Base-by-base conservation (phyloP, 2,329 filamentous ascomycete species). In the Clarireedia monteithiana region DNA sequence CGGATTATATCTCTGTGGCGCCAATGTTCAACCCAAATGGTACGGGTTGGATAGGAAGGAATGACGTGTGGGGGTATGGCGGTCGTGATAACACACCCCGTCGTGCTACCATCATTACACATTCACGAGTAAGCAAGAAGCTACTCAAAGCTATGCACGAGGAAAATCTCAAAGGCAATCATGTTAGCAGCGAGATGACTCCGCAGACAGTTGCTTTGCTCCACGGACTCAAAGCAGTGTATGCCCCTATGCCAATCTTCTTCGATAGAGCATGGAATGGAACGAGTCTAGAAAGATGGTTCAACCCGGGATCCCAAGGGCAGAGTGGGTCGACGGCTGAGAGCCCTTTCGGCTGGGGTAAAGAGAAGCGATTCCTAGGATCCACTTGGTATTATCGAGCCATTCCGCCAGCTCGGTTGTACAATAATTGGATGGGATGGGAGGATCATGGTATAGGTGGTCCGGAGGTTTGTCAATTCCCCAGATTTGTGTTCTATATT, bases 101-200 rank as follows among this genome's bases (percentile, higher is more conserved):
- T 53, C 82, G 88, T 57, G 83, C 84, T 10, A 87, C 87, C n/a
- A 88, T 91, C 64, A 84, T 90, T 59, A 91, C 88, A 0, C 86
- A 89, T 60, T 84, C 85, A 1, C 82, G 88, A 52, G 74, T 89
- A 6, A 91, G 87, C 15, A 86, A 84, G 67, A 79, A 79, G 27
- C 75, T 92, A 2, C 75, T 92, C 36, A 80, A 89, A 62, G 78
- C 84, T 59, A 91, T 91, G 87, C 87, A 92, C 66, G 78, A 82
- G 36, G 89, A 91, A 69, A 88, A 88, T 53, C 75, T 86, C 60
- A 77, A 80, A 14, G 85, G 86, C 60, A 86, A 87, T 64, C 86
- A 90, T 66, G 83, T 91, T 64, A 86, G 85, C 57, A 88, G 87
- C 0, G 88, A 92, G 68, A 91, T 92, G 87, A 87, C 84, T 58